A percentile compares a stretch with the other conserved stretches of the same genome.
These are phyloP conservation scores for Paecilomyces sp. DNA, from an alignment of 2,329 filamentous ascomycete species.

Conservation along the genomic window DNA sequence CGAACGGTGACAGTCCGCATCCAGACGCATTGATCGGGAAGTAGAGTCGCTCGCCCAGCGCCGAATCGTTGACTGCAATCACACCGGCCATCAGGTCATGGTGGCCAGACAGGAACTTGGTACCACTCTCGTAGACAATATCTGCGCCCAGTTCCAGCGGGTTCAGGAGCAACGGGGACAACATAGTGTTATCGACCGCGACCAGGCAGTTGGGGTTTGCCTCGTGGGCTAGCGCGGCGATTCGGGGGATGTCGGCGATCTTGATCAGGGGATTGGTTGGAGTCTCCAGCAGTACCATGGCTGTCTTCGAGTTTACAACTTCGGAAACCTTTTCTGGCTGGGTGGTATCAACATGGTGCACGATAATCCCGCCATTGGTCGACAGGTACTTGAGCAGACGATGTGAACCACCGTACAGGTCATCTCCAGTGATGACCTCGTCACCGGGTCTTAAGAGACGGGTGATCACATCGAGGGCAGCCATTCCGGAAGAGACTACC, in stretches of 20 bases:
- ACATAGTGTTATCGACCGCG: slow-evolving; percentile 97
- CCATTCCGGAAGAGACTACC: slow-evolving; percentile 95
- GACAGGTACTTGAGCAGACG: slow-evolving; percentile 87
- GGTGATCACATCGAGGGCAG: slow-evolving; percentile 91
- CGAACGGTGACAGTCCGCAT: slow-evolving; percentile 88
- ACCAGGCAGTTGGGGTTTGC: slow-evolving; percentile 74
- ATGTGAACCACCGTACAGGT: slow-evolving; percentile 93
- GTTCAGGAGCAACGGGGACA: slow-evolving; percentile 89
- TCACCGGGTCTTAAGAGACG: slow-evolving; percentile 84
- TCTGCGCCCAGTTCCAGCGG: slow-evolving; percentile 91
- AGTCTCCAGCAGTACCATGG: slow-evolving; percentile 93
- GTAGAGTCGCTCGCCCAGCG: slow-evolving; percentile 81
- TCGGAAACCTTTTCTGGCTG: slow-evolving; percentile 61
- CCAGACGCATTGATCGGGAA: slow-evolving; percentile 97
- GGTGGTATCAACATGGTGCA: slow-evolving; percentile 96
- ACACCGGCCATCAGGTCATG: slow-evolving; percentile 99
- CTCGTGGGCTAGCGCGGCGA: slow-evolving; percentile 69
- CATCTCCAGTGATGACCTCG: slow-evolving; percentile 94
- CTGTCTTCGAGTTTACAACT: slow-evolving; percentile 70
- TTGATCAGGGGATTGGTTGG: slow-evolving; percentile 98
- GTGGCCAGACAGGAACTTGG: slow-evolving; percentile 95
- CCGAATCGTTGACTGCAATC: slow-evolving; percentile 77
- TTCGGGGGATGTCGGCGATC: slow-evolving; percentile 82
- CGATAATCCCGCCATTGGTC: slow-evolving; percentile 80
- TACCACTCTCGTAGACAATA: slow-evolving; percentile 94